phyloP scores from a whole-genome alignment of 2,329 filamentous ascomycete genomes.

The Leptographium lundbergii region DNA sequence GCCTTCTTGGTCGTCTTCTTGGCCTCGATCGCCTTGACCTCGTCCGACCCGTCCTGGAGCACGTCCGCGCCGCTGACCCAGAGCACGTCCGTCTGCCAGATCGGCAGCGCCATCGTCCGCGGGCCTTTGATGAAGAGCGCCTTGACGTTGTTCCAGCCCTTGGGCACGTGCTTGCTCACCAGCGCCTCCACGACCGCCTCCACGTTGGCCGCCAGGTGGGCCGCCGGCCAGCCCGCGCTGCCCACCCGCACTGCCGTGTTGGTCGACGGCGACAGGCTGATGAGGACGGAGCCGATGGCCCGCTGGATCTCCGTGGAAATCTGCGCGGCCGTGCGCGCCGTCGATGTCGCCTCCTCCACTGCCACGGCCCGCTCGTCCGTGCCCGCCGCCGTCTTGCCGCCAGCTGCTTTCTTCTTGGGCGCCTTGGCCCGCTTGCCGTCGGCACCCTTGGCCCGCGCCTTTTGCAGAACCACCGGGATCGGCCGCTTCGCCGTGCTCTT shows the following conservation, averaged over 20 bases:
- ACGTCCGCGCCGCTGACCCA: constrained; percentile 72
- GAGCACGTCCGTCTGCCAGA: constrained; percentile 86
- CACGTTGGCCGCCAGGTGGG: constrained; percentile 72
- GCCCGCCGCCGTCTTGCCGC: constrained; percentile 53
- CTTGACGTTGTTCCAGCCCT: constrained; percentile 79
- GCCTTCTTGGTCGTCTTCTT: constrained; percentile 19
- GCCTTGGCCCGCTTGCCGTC: constrained; percentile 43
- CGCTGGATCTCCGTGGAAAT: constrained; percentile 73
- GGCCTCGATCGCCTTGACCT: constrained; percentile 29
- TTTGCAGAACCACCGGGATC: constrained; percentile 62
- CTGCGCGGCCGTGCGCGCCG: constrained; percentile 44
- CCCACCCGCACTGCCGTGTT: constrained; percentile 75
- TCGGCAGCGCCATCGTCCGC: constrained; percentile 76
- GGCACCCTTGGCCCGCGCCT: constrained; percentile 47
- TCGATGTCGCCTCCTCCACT: constrained; percentile 30
- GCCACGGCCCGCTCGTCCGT: constrained; percentile 64
- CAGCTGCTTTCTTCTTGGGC: constrained; percentile 34
- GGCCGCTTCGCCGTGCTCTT: constrained; percentile 72
- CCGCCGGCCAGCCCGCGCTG: constrained; percentile 57
- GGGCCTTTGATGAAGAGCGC: constrained; percentile 84
- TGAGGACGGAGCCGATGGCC: constrained; percentile 62
- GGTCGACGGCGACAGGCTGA: constrained; percentile 65
- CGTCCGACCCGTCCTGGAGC: constrained; percentile 39
- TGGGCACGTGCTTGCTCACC: constrained; percentile 67
- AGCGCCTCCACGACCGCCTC: constrained; percentile 56